Evolutionary conservation across 495 filamentous ascomycete species (phyloP).

Genomic region (Aspergillus kassunensis): DNA sequence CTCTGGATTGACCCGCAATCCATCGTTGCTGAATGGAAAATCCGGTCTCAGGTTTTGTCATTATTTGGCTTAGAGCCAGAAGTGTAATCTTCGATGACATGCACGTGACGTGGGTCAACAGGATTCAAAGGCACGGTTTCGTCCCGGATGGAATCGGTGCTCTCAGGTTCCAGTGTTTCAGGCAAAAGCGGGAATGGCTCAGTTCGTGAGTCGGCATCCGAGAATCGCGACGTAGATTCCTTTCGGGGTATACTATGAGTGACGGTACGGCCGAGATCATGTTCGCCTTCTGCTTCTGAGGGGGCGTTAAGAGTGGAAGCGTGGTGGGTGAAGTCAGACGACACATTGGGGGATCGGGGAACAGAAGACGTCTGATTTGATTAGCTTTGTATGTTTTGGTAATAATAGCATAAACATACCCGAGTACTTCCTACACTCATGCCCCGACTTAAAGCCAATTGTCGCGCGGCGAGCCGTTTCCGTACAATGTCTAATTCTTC

Average conservation of each 20-base stretch:
- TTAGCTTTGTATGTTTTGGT: not conserved
- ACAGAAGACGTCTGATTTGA: slow-evolving; percentile 1
- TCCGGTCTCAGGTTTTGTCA: not conserved
- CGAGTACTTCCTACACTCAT: slow-evolving; percentile 32
- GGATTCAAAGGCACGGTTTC: not conserved
- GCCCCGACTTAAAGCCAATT: slow-evolving; percentile 67
- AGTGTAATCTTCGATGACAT: not conserved
- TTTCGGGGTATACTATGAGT: slow-evolving; percentile 4
- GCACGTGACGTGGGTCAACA: not conserved
- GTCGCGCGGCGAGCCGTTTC: slow-evolving; percentile 66
- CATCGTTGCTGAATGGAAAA: not conserved
- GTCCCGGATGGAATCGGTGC: not conserved
- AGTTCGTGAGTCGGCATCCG: slow-evolving; percentile 22
- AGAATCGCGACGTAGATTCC: slow-evolving; percentile 17
- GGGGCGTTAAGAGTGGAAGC: slow-evolving; percentile 6
- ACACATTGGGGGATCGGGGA: slow-evolving; percentile 11
- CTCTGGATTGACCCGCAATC: slow-evolving; percentile 19
- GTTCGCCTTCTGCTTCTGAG: slow-evolving; percentile 12
- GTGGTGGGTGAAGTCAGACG: slow-evolving; percentile 5
- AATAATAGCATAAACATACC: slow-evolving; percentile 19
- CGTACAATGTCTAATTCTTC: slow-evolving; percentile 68
- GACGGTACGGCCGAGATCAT: not conserved
- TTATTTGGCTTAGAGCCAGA: not conserved
- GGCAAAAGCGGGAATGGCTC: slow-evolving; percentile 39
- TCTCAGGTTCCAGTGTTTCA: slow-evolving; percentile 8